These are phyloP conservation scores for Groenewaldozyma salmanticensis DNA, from an alignment of 805 yeast species.

Conservation along the genomic window DNA sequence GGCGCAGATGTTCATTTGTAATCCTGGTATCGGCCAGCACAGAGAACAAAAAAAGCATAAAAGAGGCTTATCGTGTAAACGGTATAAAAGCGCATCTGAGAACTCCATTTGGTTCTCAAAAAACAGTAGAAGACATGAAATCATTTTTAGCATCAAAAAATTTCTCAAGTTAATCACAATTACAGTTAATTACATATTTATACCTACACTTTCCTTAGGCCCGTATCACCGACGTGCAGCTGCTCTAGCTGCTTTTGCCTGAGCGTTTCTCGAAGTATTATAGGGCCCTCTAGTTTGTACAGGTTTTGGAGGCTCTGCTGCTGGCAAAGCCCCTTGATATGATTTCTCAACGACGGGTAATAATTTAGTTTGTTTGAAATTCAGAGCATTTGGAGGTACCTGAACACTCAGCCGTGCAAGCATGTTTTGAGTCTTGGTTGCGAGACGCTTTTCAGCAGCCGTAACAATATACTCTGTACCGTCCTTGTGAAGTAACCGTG, in stretches of 20 bases:
- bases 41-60: too few relatives aligned
- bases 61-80: too few relatives aligned
- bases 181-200: too few relatives aligned
- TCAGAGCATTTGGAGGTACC: constrained; percentile 19
- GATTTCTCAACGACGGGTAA: constrained; percentile 67
- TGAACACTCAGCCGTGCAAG: constrained; percentile 36
- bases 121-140: too few relatives aligned
- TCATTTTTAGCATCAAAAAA: too few relatives aligned
- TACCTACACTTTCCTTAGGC: too few relatives aligned
- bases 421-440: constrained; percentile 26
- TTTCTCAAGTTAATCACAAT: too few relatives aligned
- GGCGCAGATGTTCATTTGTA: constrained; percentile 46
- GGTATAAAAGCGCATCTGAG: too few relatives aligned
- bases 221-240: too few relatives aligned
- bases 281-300: neutral
- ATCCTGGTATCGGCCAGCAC: too few relatives aligned
- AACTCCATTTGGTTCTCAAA: too few relatives aligned
- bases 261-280: neutral
- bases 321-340: constrained; percentile 71
- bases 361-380: constrained; percentile 18
- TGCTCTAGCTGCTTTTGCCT: too few relatives aligned
- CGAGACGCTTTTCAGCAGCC: constrained; percentile 26
- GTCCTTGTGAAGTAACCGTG: constrained; percentile 29
- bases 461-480: constrained; percentile 18
- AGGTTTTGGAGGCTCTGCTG: constrained; percentile 19